Evolutionary conservation across 345 rosid genomes (phyloP).

Genomic region (Pistacia integerrima): DNA sequence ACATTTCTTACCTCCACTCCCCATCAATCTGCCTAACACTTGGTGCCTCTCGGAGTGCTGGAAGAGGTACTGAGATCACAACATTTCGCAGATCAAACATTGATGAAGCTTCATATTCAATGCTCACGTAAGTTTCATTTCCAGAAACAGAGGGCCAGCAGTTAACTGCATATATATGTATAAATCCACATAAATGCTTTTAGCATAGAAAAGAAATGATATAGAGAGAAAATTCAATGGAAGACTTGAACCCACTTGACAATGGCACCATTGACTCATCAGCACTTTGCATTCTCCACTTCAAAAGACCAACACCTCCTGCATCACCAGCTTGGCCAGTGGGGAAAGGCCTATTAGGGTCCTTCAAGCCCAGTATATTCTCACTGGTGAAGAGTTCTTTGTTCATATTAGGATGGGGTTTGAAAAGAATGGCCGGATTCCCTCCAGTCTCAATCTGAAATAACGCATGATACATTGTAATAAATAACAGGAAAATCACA

Average conservation of each 20-base stretch:
- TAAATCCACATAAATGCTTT: constrained; percentile 17
- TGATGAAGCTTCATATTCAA: constrained; percentile 94
- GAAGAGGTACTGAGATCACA: constrained; percentile 88
- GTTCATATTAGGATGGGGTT: constrained; percentile 95
- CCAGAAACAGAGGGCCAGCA: constrained; percentile 99
- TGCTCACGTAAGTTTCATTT: constrained; percentile 91
- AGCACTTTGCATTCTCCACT: constrained; percentile 97
- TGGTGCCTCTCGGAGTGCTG: constrained; percentile 94
- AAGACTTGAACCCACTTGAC: constrained; percentile 63
- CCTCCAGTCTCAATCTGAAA: constrained; percentile 87
- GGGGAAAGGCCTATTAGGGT: constrained; percentile 94
- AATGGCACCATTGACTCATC: constrained; percentile 98
- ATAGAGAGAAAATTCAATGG: constrained; percentile 1
- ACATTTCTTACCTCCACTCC: constrained; percentile 78
- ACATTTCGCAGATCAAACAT: constrained; percentile 92
- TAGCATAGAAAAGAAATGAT: constrained; percentile 17
- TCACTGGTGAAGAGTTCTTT: constrained; percentile 77
- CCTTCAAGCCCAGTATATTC: constrained; percentile 85
- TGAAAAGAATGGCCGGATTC: constrained; percentile 82
- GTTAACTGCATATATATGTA: constrained; percentile 65
- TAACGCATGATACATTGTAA: constrained; percentile 9
- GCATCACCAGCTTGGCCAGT: constrained; percentile 82
- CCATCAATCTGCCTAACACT: constrained; percentile 84
- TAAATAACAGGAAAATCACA: background rate
- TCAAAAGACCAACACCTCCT: constrained; percentile 92